Percentiles rank a stretch among this genome's conserved stretches.
Conservation (phyloP, 2,329 filamentous ascomycete genomes). For the Talaromyces sp. region DNA sequence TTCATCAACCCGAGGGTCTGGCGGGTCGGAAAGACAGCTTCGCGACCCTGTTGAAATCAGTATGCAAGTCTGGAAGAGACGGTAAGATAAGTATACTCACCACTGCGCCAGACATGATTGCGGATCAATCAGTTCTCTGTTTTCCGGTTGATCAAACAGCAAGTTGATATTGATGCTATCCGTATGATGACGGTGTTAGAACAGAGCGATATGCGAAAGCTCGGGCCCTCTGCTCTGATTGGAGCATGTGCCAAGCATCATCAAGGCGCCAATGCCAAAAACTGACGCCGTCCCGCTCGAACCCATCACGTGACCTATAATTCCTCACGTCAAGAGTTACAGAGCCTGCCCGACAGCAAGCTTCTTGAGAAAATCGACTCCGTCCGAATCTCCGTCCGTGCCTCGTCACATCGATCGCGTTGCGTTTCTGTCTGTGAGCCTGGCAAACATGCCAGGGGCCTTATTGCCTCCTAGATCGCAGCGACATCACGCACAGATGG, state of each 20-base stretch:
- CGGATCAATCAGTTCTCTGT: conserved; percentile 20
- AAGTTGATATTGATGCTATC: background rate
- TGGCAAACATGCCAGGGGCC: conserved; percentile 50
- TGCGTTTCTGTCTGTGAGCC: conserved; percentile 34
- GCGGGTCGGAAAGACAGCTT: conserved; percentile 95
- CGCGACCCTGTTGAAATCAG: conserved; percentile 66
- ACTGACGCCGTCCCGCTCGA: conserved; percentile 17
- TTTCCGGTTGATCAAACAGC: background rate
- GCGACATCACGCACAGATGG: conserved; percentile 44
- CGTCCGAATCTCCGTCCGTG: conserved; percentile 24
- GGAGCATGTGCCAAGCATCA: conserved; percentile 12
- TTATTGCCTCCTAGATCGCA: conserved; percentile 46
- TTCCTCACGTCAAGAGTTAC: conserved; percentile 10
- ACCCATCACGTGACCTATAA: conserved; percentile 13
- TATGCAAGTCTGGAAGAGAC: conserved; percentile 21
- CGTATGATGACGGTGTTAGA: conserved; percentile 18
- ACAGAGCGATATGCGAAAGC: conserved; percentile 20
- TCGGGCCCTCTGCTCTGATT: conserved; percentile 19
- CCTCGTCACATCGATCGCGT: conserved; percentile 29
- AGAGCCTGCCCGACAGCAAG: conserved; percentile 6
- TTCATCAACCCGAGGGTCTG: conserved; percentile 98
- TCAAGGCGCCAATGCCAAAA: conserved; percentile 18
- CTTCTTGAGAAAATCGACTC: conserved; percentile 29
- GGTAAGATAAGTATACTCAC: conserved; percentile 27
- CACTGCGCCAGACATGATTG: conserved; percentile 43